Evolutionary conservation across 805 yeast genomes (phyloP), one percentile per base, ranked within the genome.

Genomic region (Spathaspora girioi): DNA sequence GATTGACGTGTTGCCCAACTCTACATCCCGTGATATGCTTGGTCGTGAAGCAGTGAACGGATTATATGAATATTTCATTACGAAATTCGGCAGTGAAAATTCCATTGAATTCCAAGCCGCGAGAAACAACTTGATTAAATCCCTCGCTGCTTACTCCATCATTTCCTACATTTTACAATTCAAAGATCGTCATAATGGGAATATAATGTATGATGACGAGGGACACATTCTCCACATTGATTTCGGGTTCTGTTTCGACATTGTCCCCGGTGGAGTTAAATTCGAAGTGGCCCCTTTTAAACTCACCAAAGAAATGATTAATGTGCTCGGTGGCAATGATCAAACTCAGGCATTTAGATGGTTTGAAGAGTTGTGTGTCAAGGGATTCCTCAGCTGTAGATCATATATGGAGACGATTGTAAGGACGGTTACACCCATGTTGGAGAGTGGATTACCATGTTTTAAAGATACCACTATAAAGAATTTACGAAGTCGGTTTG

Each of bases 11-110:
- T 78, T 94, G 57, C 99, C 99, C 32, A 89, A 93, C 65, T 87
- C 97, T 5, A 86, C 90, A 26, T 90, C 97, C 43, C 83, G 99
- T 71, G 99, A 94, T 70, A 93, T 94, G 98, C 78, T 94, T 48
- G 99, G 99, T 42, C 82, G 99, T 63, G 99, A 94, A 65, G 99
- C 99, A 0, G 99, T 94, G 26, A 94, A 94, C 68, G 99, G 98
- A 2, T 76, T 94, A 50, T 91, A 89, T 64, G 97, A 93, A 63
- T 94, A 93, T 70, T 94, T 86, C 70, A 82, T 84, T 43, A 84
- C 94, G 55, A 94, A 92, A 66, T 91, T 90, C 70, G 99, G 99
- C 5, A 92, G 94, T n/a, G 97, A 93, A 60, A 84, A 85, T 51
- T 84, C 96, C 2, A 82, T 87, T 52, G 96, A 86, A 59, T 94